phyloP scores from a whole-genome alignment of 805 yeast genomes.

The Saccharomycopsis sp. region DNA sequence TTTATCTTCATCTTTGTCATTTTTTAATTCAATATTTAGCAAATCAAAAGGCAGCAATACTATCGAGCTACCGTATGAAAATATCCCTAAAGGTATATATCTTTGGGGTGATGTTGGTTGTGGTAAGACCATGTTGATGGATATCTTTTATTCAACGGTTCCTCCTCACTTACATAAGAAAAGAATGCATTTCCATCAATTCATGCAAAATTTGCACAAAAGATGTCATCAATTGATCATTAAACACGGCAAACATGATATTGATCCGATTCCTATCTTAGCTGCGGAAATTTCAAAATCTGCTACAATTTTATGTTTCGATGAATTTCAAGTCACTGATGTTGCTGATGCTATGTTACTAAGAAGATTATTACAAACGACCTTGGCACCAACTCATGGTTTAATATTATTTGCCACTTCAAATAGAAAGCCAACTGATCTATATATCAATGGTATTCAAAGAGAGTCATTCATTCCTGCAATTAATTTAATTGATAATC shows the following conservation, averaged over 20 bases:
- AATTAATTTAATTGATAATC: slow-evolving; percentile 66
- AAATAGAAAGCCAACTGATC: slow-evolving; percentile 89
- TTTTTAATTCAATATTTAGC: not conserved
- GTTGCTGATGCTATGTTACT: slow-evolving; percentile 98
- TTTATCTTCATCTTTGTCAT: not conserved
- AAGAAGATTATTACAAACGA: slow-evolving; percentile 60
- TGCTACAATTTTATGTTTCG: slow-evolving; percentile 82
- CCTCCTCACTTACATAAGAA: slow-evolving; percentile 71
- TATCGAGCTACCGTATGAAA: slow-evolving; percentile 23
- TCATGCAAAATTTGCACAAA: slow-evolving; percentile 91
- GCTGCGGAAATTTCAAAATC: slow-evolving; percentile 77
- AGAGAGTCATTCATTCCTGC: slow-evolving; percentile 89
- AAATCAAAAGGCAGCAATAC: slow-evolving; percentile 13
- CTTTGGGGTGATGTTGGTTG: slow-evolving; percentile 97
- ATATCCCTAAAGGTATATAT: slow-evolving; percentile 76
- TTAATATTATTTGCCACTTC: slow-evolving; percentile 88
- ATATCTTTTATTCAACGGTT: slow-evolving; percentile 78
- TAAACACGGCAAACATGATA: slow-evolving; percentile 53
- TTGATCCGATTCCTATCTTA: slow-evolving; percentile 76
- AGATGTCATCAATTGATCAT: slow-evolving; percentile 68
- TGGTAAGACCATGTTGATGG: slow-evolving; percentile 98
- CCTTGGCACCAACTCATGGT: slow-evolving; percentile 72
- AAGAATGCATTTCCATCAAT: slow-evolving; percentile 91
- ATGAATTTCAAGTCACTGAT: slow-evolving; percentile 96
- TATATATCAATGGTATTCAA: slow-evolving; percentile 91